Conservation (phyloP, 1,139 yeast species). For the Suhomyces bolitotheri region DNA sequence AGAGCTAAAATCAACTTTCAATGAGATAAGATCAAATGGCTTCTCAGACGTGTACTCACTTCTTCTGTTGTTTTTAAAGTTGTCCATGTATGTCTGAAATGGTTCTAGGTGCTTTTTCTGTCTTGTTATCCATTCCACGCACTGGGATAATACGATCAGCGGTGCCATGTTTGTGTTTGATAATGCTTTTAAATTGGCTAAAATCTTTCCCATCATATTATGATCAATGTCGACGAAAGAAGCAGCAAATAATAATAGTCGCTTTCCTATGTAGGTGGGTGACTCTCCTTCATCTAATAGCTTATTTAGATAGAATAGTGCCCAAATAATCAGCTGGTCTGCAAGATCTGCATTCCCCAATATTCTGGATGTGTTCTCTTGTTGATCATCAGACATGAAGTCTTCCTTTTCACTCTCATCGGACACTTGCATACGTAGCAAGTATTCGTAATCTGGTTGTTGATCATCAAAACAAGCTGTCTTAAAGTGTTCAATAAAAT, state of each 20-base stretch:
- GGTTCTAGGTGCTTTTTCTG: slow-evolving; percentile 5
- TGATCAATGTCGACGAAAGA: slow-evolving; percentile 18
- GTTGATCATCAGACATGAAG: neutral
- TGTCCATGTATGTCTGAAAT: neutral
- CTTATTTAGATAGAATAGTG: slow-evolving; percentile 12
- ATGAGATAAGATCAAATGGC: too few relatives aligned
- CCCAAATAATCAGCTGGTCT: neutral
- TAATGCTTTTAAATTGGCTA: slow-evolving; percentile 17
- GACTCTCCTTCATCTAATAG: slow-evolving; percentile 31
- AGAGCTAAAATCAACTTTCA: too few relatives aligned
- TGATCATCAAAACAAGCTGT: slow-evolving; percentile 2
- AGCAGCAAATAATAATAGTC: slow-evolving; percentile 27
- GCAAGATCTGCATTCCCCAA: neutral
- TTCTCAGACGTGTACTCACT: too few relatives aligned
- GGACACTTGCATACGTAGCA: slow-evolving; percentile 32
- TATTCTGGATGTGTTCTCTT: neutral
- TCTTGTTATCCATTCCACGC: slow-evolving; percentile 19
- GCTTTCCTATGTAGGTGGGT: slow-evolving; percentile 27
- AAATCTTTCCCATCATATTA: slow-evolving; percentile 11
- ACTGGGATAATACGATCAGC: slow-evolving; percentile 15
- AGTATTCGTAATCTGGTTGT: slow-evolving; percentile 8
- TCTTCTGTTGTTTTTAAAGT: too few relatives aligned
- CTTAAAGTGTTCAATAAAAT: slow-evolving; percentile 14
- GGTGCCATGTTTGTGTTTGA: slow-evolving; percentile 17
- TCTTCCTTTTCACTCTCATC: slow-evolving; percentile 34